Percentiles rank a stretch among this genome's conserved stretches.
phyloP scores from a whole-genome alignment of 2,329 filamentous ascomycete genomes.

The Graphilbum fragrans region DNA sequence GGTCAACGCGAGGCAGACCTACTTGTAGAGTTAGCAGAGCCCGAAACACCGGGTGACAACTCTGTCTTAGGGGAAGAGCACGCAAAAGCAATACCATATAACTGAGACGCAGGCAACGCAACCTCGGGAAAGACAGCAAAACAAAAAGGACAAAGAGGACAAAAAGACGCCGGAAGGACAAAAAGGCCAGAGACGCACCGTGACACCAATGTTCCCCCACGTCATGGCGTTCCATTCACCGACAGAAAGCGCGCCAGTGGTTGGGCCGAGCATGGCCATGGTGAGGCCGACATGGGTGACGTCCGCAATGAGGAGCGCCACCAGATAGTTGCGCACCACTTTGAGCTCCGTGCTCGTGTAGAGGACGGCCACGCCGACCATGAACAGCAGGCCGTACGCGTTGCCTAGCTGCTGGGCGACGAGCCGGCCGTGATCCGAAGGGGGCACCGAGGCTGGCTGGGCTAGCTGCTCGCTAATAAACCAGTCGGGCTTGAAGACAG shows the following conservation, averaged over 20 bases:
- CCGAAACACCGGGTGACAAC: too few relatives aligned
- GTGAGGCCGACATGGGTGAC: conserved; percentile 55
- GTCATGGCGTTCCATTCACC: conserved; percentile 54
- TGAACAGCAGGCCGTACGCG: conserved; percentile 51
- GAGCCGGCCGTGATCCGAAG: conserved; percentile 33
- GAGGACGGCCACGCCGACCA: conserved; percentile 52
- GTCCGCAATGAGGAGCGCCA: conserved; percentile 54
- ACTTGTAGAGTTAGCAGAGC: neutral
- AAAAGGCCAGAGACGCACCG: conserved; percentile 28
- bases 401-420: conserved; percentile 59
- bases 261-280: conserved; percentile 43
- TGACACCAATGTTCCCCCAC: conserved; percentile 62
- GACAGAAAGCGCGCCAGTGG: conserved; percentile 39
- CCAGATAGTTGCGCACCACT: conserved; percentile 55
- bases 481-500: conserved; percentile 43
- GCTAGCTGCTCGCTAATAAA: conserved; percentile 54
- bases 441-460: conserved; percentile 18
- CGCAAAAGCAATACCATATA: too few relatives aligned
- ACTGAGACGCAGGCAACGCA: too few relatives aligned
- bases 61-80: too few relatives aligned
- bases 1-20: conserved; percentile 43
- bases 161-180: neutral
- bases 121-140: neutral
- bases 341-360: conserved; percentile 51
- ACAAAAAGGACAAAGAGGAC: neutral